A percentile compares a stretch with the other conserved stretches of the same genome.
Evolutionary conservation across 345 rosid genomes (phyloP).

Genomic region (Fremontodendron californicum): DNA sequence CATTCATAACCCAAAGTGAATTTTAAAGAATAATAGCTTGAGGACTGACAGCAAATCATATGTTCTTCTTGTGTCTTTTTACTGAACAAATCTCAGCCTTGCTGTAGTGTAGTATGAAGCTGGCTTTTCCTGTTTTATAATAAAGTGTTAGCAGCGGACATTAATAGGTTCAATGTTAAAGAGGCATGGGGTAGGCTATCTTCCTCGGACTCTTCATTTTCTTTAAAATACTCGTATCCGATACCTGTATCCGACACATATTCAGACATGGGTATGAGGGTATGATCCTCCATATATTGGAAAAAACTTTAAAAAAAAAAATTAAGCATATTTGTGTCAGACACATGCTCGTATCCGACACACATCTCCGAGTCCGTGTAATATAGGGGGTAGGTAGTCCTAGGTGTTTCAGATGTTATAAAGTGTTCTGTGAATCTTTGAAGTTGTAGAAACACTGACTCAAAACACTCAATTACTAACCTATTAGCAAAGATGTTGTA

Average conservation of each 20-base stretch:
- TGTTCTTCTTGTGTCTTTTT: not conserved
- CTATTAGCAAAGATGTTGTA: not conserved
- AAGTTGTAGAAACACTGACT: not conserved
- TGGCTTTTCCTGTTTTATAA: not conserved
- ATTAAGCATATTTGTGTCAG: too few relatives aligned
- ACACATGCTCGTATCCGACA: too few relatives aligned
- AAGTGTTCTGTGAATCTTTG: not conserved
- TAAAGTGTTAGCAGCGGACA: not conserved
- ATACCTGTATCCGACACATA: too few relatives aligned
- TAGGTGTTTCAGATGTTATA: not conserved
- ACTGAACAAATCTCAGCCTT: not conserved
- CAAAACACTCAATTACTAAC: not conserved
- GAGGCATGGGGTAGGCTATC: not conserved
- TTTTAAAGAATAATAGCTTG: not conserved
- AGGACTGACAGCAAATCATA: not conserved
- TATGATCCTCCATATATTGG: too few relatives aligned
- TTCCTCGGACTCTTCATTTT: too few relatives aligned
- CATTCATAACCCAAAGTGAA: not conserved
- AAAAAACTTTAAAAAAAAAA: too few relatives aligned
- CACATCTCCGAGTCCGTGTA: too few relatives aligned
- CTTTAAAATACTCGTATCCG: too few relatives aligned
- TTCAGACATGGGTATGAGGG: too few relatives aligned
- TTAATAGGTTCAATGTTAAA: not conserved
- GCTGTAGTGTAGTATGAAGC: not conserved
- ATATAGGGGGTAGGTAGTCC: too few relatives aligned